Conservation (phyloP, 164 flowering plant genomes). For the Pachysandra terminalis region DNA sequence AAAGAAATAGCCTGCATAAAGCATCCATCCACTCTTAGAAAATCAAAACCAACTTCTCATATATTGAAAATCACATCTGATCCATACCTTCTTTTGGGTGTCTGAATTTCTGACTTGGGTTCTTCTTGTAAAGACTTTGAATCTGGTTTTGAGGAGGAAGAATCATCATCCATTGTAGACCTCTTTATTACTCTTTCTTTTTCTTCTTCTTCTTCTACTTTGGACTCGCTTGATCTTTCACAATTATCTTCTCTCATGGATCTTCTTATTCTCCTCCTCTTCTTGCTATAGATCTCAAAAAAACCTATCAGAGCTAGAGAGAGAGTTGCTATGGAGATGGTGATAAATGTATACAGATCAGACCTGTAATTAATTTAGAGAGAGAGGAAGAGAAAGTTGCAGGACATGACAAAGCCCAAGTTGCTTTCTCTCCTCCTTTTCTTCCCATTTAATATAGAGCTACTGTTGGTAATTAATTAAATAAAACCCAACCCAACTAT, state of each 20-base stretch:
- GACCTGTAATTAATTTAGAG: conserved; percentile 25
- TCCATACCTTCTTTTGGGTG: conserved; percentile 47
- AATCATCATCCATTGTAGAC: conserved; percentile 26
- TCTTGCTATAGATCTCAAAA: not conserved
- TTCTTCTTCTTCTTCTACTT: conserved; percentile 10
- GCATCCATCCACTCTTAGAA: not conserved
- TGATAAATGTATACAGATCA: conserved; percentile 17
- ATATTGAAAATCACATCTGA: not conserved
- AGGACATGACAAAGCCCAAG: conserved; percentile 36
- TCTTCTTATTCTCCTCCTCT: too few relatives aligned
- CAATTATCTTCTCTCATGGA: not conserved
- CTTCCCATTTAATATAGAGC: conserved; percentile 24
- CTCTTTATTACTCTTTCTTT: conserved; percentile 1
- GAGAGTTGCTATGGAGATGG: not conserved
- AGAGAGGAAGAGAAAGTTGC: conserved; percentile 15
- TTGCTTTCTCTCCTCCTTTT: conserved; percentile 45
- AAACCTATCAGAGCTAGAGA: not conserved
- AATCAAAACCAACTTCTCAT: not conserved
- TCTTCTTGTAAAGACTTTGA: conserved; percentile 25
- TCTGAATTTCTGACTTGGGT: conserved; percentile 27
- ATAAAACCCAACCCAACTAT: too few relatives aligned
- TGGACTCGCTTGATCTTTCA: too few relatives aligned
- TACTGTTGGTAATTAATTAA: too few relatives aligned
- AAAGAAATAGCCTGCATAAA: not conserved
- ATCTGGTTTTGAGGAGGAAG: conserved; percentile 22